These are phyloP conservation scores for Ampelomyces quisqualis DNA, from an alignment of 2,329 filamentous ascomycete species.

Conservation along the genomic window DNA sequence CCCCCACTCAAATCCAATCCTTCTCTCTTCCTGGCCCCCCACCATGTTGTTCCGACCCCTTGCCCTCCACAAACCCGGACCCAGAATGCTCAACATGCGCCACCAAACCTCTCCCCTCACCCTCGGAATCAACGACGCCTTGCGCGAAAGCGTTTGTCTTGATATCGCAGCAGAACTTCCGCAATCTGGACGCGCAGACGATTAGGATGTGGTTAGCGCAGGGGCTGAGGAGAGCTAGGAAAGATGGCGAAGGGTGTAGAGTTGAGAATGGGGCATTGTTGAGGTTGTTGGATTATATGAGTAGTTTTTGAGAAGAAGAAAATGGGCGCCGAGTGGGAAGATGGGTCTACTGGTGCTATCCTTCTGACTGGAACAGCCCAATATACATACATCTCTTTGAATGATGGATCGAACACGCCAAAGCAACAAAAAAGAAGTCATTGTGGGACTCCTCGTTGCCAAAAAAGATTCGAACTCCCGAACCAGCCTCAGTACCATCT, in stretches of 20 bases:
- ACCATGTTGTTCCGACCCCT: constrained; percentile 27
- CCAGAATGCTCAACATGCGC: constrained; percentile 34
- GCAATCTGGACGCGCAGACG: constrained; percentile 32
- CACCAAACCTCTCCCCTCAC: constrained; percentile 26
- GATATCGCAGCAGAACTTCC: constrained; percentile 40
- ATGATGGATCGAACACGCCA: too few species aligned
- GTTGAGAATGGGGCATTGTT: constrained; percentile 40
- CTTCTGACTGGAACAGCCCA: background rate
- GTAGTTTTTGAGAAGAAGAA: constrained; percentile 21
- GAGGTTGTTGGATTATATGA: constrained; percentile 40
- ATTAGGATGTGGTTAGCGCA: constrained; percentile 37
- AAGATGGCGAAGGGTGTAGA: constrained; percentile 37
- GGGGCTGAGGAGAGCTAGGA: constrained; percentile 30
- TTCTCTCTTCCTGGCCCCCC: too few species aligned
- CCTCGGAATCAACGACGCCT: constrained; percentile 36
- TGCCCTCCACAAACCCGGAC: constrained; percentile 4
- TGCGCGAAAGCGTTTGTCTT: constrained; percentile 39
- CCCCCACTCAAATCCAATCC: too few species aligned
- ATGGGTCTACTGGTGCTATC: too few species aligned
- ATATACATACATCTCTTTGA: too few species aligned
- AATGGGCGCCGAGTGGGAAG: background rate
- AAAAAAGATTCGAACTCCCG: too few species aligned
- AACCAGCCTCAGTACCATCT: too few species aligned
- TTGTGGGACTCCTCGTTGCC: too few species aligned
- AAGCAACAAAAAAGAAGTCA: too few species aligned